These are phyloP conservation scores for Diaporthe vaccinii DNA, from an alignment of 2,329 filamentous ascomycete genomes.

Conservation along the genomic window DNA sequence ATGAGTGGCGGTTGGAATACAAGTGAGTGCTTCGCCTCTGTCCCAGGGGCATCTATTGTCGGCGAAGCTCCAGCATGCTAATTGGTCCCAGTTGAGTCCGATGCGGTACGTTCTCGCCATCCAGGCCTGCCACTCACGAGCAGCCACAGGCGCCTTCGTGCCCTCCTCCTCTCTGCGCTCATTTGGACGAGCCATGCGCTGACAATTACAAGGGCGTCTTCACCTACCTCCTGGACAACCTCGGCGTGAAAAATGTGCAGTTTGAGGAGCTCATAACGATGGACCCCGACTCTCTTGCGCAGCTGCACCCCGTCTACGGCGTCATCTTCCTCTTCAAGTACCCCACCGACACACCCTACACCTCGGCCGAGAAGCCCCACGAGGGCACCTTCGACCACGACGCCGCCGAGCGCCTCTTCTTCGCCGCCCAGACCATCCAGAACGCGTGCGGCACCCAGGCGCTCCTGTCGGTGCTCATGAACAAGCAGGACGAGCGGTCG, in stretches of 20 bases:
- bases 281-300: constrained; percentile 79
- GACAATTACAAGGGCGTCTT: constrained; percentile 83
- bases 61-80: background rate
- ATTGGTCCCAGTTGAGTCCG: constrained; percentile 79
- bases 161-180: background rate
- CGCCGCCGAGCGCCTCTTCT: constrained; percentile 86
- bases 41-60: background rate
- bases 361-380: constrained; percentile 72
- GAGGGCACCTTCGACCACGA: constrained; percentile 86
- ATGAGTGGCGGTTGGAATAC: constrained; percentile 96
- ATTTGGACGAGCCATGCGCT: constrained; percentile 48
- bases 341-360: constrained; percentile 77
- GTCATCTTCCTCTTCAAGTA: constrained; percentile 99
- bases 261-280: constrained; percentile 96
- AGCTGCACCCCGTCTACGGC: constrained; percentile 86
- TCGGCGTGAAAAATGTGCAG: constrained; percentile 93
- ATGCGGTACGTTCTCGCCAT: constrained; percentile 76
- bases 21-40: constrained; percentile 62
- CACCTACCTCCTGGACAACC: constrained; percentile 91
- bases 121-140: constrained; percentile 44
- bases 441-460: constrained; percentile 99
- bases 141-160: background rate
- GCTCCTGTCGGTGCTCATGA: constrained; percentile 90
- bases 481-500: constrained; percentile 71
- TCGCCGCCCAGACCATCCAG: constrained; percentile 96